Base-by-base conservation (phyloP, 805 yeast genomes). In the Myxozyma nipponensis region DNA sequence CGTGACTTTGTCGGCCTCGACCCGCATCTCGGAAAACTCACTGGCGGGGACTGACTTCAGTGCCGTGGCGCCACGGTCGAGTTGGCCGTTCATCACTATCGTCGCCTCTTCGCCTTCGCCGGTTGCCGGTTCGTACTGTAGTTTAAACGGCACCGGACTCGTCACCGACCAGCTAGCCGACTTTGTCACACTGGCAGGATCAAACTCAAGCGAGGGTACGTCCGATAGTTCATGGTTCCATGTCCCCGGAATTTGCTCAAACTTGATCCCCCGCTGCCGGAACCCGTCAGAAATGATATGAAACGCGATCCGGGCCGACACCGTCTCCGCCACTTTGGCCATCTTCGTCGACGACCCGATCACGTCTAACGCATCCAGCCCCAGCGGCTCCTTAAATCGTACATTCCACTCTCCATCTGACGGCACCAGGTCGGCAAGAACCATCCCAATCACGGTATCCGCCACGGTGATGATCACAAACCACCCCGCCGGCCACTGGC, bases 321-420 rank as follows among this genome's bases (percentile, higher is more conserved):
- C 49, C 17, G 41, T 19, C 1, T 35, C 41, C 4, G 46, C 50
- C 21, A 58, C 42, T 18, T 30, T 34, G 9, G 36, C 43, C 19
- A 57, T 38, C 26, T 45, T 45, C 34, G 39, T 46, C 13, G 30
- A 19, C 4, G 61, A 41, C 19, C 47, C 58, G 23, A 56, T 18
- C 17, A 49, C 40, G 10, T 51, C 54, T 19, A 46, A 13, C 10
- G 48, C 52, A 19, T 42, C 35, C 4, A 43, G 24, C 18, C 42
- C 49, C 19, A 58, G 25, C 19, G 53, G 44, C 24, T 58, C 62
- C 28, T 45, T 39, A 21, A 30, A 52, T 21, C 40, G 34, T 26
- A 58, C 39, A 10, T 46, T 34, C 62, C 62, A 58, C 19, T 56
- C 60, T 34, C 47, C 54, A 7, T 58, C 58, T 18, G 43, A 47